Evolutionary conservation across 495 filamentous ascomycete genomes (phyloP), one percentile per base, ranked within the genome.

Genomic region (Lasiosphaeris hirsuta): DNA sequence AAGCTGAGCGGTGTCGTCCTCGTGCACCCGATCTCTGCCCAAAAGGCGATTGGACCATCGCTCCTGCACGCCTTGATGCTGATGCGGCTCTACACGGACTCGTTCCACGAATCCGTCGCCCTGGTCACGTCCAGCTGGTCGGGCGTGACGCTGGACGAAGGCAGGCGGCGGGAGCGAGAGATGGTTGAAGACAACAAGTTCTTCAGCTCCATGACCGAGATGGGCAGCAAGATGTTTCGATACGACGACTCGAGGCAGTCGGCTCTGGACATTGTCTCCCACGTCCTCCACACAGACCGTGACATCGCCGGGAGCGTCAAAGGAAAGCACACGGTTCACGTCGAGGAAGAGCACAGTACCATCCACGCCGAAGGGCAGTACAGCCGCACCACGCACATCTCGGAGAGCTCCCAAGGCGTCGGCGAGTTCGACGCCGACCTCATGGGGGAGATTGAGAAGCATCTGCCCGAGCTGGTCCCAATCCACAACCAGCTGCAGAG

Each of bases 121-220:
- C 67, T 81, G 0, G 67, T 57, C 1, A 80, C 77, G 13, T 75
- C 74, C 0, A 69, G 71, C 61, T 80, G 76, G 77, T 62, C 69
- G 14, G 67, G 63, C 13, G 63, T 66, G 1, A 14, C 30, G 51
- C 33, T 8, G 5, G 30, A 44, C 34, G 66, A 67, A n/a, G 65
- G 75, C 5, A 50, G 43, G 14, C 53, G 15, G 2, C 70, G 78
- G 11, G 70, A 77, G 48, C 19, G 56, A 7, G 67, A 78, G 48
- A 66, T 80, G 7, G 47, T 35, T 4, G 57, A 46, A 11, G 64
- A 61, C 18, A 42, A 47, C 1, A 69, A 73, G 7, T 76, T 77
- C 54, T 80, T 76, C 78, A 61, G 61, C 4, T 23, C 58, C 5
- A 60, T 78, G 70, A 51, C 73, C 4, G 46, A 49, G 10, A 54